Base-by-base conservation (phyloP, 257 asterid species). In the Misopates orontium region DNA sequence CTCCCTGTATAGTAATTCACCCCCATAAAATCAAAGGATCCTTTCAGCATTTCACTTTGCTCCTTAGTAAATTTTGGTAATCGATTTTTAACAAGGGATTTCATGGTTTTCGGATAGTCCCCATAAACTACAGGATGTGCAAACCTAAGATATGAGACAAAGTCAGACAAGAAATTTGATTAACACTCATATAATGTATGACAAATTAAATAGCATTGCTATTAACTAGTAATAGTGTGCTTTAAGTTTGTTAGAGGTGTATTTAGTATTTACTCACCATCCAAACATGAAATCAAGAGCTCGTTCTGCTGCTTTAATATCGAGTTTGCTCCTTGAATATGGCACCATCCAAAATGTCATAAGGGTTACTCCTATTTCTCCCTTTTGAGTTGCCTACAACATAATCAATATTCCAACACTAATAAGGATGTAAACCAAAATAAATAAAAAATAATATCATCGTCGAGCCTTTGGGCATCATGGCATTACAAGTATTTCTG, bases 281-380 rank as follows among this genome's bases (percentile, higher is more conserved):
- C 97, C 97, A 2, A 23, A 78, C 51, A 70, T 56, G 56, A 90
- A 87, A 75, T 87, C 89, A 6, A 85, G 69, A 25, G 82, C 88
- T 50, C 89, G 78, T 73, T 67, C 58, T 11, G 87, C 77, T 13
- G 97, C 95, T 52, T 50, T 10, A 0, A 2, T 16, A 40, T 90
- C 87, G 1, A 21, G 70, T 39, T 2, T 10, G 62, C 47, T 68
- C 0, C 62, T 72, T 23, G 95, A 70, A 59, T 60, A 42, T 51
- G 96, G 81, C 18, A 77, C 70, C 36, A 68, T 69, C 85, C 88
- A 86, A n/a, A 72, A 69, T 16, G 74, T 32, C 10, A 68, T 78
- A 0, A 82, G 65, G 0, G 69, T 45, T 12, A 83, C 79, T 4
- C 95, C 96, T 0, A 88, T 86, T 49, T 71, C 65, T 19, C 95